Base-by-base conservation (phyloP, 345 rosid species). In the Acer negundo region DNA sequence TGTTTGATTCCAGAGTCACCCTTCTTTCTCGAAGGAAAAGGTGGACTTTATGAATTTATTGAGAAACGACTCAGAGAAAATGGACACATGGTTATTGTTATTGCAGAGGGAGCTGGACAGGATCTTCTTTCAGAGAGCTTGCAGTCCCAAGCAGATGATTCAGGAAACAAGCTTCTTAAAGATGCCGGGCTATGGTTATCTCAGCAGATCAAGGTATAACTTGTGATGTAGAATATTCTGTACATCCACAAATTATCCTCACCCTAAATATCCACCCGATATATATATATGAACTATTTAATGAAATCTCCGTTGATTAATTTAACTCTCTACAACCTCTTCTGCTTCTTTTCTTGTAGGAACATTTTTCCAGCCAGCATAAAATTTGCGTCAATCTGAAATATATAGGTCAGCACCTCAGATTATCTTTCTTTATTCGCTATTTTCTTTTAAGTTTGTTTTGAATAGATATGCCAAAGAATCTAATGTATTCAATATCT, bases 1-100 rank as follows among this genome's bases (percentile, higher is more conserved):
- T 94, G 98, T 82, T 88, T 94, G 89, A 94, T 94, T 82, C 98
- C 98, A 3, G 98, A 94, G 84, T 94, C 97, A 71, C 94, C 97
- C 22, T 94, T 94, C 87, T 92, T 86, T 82, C 95, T 94, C 7
- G 94, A 94, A 85, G 98, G 95, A 78, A 82, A 85, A 58, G 97
- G 98, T 75, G 98, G 98, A 65, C 95, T 94, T 38, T 89, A 73
- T 78, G 90, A 91, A 81, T 92, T 59, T 83, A 88, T 92, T 17
- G 84, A 76, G 28, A 89, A 86, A 76, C 82, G 87, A 44, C 94
- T 94, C 46, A 90, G 84, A 79, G 95, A 92, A 83, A 85, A 85
- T 64, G 98, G 94, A 59, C 98, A 94, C 84, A 90, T 94, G 93
- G 95, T 92, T 77, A 86, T 94, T 77, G 98, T 92, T 67, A 72